Percentiles rank a stretch among this genome's conserved stretches.
Evolutionary conservation across 768 basidiomycete species (phyloP).

Genomic region (Boletus edulis): DNA sequence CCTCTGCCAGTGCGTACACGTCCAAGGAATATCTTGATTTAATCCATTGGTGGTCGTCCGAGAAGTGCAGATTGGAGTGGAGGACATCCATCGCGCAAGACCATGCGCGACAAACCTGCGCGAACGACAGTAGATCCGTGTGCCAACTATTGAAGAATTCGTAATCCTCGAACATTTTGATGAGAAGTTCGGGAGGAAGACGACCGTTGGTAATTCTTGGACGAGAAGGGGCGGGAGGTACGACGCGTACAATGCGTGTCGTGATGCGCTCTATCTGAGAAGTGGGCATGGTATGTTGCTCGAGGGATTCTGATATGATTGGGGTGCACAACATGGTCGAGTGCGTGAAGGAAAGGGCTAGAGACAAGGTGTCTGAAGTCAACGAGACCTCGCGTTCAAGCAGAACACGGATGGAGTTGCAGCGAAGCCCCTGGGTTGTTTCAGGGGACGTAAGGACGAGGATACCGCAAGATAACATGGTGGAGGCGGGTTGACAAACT

Average conservation of each 20-base stretch:
- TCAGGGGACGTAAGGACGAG: slow-evolving; percentile 15
- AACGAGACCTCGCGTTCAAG: slow-evolving; percentile 15
- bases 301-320: background rate
- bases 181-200: slow-evolving; percentile 21
- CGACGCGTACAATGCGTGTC: slow-evolving; percentile 20
- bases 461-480: slow-evolving; percentile 4
- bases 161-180: slow-evolving; percentile 17
- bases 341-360: slow-evolving; percentile 22
- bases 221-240: slow-evolving; percentile 4
- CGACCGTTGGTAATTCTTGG: slow-evolving; percentile 2
- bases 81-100: slow-evolving; percentile 23
- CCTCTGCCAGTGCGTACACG: slow-evolving; percentile 16
- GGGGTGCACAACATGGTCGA: slow-evolving; percentile 19
- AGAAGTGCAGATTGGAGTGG: slow-evolving; percentile 13
- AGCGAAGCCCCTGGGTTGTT: slow-evolving; percentile 1
- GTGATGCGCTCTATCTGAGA: slow-evolving; percentile 17
- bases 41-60: slow-evolving; percentile 4
- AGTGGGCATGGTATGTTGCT: slow-evolving; percentile 4
- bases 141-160: slow-evolving; percentile 20
- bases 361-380: slow-evolving; percentile 15
- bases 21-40: slow-evolving; percentile 6
- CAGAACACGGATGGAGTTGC: slow-evolving; percentile 3
- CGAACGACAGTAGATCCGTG: slow-evolving; percentile 23
- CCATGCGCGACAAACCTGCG: slow-evolving; percentile 25
- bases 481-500: background rate